Conservation (phyloP, 768 basidiomycete species). For the Phaffia australis region DNA sequence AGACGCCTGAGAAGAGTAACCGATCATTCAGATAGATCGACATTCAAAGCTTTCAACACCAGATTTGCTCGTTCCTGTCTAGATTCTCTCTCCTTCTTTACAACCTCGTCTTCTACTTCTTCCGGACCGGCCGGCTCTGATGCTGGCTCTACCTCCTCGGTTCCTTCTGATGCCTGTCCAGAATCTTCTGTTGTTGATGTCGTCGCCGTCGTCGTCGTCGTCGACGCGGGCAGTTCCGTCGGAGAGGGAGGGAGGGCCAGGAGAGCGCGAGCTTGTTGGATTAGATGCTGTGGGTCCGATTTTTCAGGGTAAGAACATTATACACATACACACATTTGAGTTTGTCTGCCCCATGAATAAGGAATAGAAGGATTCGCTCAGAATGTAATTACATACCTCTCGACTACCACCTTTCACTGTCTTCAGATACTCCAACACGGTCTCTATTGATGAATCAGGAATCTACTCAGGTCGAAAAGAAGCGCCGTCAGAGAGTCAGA, state of each 20-base stretch:
- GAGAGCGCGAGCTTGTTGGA: slow-evolving; percentile 3
- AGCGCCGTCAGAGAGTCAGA: not conserved
- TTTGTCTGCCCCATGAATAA: too few relatives aligned
- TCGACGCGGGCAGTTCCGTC: not conserved
- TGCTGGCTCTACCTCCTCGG: not conserved
- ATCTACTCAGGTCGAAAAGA: not conserved
- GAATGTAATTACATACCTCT: slow-evolving; percentile 9
- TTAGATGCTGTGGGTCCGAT: not conserved
- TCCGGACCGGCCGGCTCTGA: not conserved
- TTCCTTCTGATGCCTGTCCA: too few relatives aligned
- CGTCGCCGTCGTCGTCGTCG: not conserved
- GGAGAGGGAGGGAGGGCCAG: not conserved
- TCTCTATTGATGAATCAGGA: slow-evolving; percentile 3
- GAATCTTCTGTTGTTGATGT: not conserved
- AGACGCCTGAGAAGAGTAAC: too few relatives aligned
- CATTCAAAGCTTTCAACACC: too few relatives aligned
- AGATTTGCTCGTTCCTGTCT: too few relatives aligned
- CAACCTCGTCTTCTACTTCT: not conserved
- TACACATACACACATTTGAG: too few relatives aligned
- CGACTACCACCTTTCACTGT: slow-evolving; percentile 2
- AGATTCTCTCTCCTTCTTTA: not conserved
- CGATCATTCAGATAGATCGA: too few relatives aligned
- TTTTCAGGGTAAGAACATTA: too few relatives aligned
- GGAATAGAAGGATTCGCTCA: too few relatives aligned
- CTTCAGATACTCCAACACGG: slow-evolving; percentile 1